Percentiles rank a stretch among this genome's conserved stretches.
These are phyloP conservation scores for Fusarium brevicatenulatum DNA, from an alignment of 2,329 filamentous ascomycete genomes.

Conservation along the genomic window DNA sequence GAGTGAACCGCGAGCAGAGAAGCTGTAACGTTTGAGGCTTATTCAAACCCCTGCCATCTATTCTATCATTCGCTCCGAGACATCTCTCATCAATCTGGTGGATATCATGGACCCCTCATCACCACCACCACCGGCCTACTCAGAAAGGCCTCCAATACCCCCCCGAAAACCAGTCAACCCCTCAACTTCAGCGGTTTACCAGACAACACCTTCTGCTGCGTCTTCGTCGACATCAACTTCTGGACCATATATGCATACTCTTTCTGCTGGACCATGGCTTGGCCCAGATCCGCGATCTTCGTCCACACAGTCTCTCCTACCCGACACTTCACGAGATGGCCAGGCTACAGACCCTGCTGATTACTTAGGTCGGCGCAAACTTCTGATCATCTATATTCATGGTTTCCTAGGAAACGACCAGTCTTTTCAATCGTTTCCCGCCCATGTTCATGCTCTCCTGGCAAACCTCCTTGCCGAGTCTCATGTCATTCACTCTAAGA, in stretches of 20 bases:
- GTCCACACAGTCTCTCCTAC: conserved; percentile 57
- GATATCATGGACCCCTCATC: conserved; percentile 17
- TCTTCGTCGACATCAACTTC: conserved; percentile 3
- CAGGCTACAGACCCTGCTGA: conserved; percentile 8
- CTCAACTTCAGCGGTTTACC: conserved; percentile 9
- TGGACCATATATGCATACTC: background rate
- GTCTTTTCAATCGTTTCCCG: conserved; percentile 88
- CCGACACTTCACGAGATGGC: conserved; percentile 32
- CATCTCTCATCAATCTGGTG: background rate
- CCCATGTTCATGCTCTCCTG: conserved; percentile 82
- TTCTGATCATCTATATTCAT: conserved; percentile 87
- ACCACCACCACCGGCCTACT: conserved; percentile 28
- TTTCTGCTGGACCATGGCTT: conserved; percentile 31
- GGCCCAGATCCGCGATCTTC: conserved; percentile 59
- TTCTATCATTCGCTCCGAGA: background rate
- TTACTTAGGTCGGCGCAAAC: conserved; percentile 56
- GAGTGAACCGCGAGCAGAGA: background rate
- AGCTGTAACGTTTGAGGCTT: background rate
- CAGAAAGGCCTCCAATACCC: conserved; percentile 27
- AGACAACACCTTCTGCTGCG: conserved; percentile 5
- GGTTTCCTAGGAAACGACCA: conserved; percentile 91
- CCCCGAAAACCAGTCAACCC: conserved; percentile 25
- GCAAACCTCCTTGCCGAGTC: conserved; percentile 73
- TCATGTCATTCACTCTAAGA: conserved; percentile 86
- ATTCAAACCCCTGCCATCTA: background rate